Conservation (phyloP, 139 green algal genomes). For the Astrephomene gubernaculifera region DNA sequence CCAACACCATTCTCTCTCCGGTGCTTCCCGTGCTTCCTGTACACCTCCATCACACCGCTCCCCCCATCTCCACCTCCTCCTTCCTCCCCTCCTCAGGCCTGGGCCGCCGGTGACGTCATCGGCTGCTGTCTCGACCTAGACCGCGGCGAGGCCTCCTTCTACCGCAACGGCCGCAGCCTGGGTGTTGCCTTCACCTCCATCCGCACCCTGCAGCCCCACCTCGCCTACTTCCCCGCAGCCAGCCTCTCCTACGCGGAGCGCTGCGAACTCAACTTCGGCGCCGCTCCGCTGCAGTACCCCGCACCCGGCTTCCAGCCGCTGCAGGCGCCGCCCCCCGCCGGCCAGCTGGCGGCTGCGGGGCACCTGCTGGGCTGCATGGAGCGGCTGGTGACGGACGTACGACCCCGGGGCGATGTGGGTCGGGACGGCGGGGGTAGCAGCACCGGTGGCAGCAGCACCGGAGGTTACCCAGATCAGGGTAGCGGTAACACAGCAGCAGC, state of each 20-base stretch:
- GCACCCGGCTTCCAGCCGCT: constrained; percentile 79
- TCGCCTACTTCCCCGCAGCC: constrained; percentile 90
- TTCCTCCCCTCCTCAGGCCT: constrained; percentile 1
- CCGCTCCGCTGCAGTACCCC: constrained; percentile 79
- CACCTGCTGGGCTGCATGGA: constrained; percentile 74
- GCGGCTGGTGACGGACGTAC: constrained; percentile 57
- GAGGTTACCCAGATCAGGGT: too few species aligned
- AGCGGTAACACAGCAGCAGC: neutral
- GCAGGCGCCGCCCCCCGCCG: constrained; percentile 56
- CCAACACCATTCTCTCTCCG: too few species aligned
- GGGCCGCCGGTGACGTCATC: constrained; percentile 88
- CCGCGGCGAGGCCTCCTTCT: constrained; percentile 81
- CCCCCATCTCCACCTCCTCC: neutral
- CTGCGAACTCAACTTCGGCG: constrained; percentile 88
- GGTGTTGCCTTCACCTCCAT: constrained; percentile 84
- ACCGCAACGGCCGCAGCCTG: constrained; percentile 84
- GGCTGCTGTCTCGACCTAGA: constrained; percentile 90
- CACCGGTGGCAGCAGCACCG: neutral
- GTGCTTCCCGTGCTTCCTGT: neutral
- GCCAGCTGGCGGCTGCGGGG: neutral
- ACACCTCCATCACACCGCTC: neutral
- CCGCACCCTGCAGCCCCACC: constrained; percentile 55
- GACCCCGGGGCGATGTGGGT: neutral
- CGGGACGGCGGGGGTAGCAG: neutral
- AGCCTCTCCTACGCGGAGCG: constrained; percentile 84